Evolutionary conservation across 2,329 filamentous ascomycete genomes (phyloP), one percentile per base, ranked within the genome.

Genomic region (Epichloe elymi): DNA sequence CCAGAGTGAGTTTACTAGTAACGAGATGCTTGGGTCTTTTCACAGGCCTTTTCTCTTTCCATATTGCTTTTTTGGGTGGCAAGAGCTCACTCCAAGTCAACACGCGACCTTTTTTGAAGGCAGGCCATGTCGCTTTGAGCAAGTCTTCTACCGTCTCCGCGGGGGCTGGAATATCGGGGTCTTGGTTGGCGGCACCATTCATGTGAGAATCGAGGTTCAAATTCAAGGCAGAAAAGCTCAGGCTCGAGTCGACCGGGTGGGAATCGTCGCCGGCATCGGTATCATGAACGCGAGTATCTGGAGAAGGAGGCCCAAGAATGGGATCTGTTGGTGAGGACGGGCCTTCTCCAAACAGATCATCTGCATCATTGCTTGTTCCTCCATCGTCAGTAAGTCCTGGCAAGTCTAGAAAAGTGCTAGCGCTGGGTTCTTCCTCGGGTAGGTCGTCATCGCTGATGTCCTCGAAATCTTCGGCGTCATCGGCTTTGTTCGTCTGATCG

Each of bases 381-480:
- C 75, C 75, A 59, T 83, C 79, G 55, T 83, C 79, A 2, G 74
- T 78, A 30, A 80, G 61, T 11, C 71, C 74, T 0, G 76, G 76
- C n/a, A 74, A 63, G 51, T 79, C 74, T 45, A 69, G 63, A 14
- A 70, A 74, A 15, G 64, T 61, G 48, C 63, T 66, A 5, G 63
- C 66, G 11, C 65, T 67, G 30, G 66, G 67, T 51, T 82, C 88
- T 56, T 93, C 88, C 6, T 93, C 88, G 11, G 88, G 85, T 7
- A 95, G 75, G 56, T 96, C 90, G 63, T 94, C 89, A 64, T 97
- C 91, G 57, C 85, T 85, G 55, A 97, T 90, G 62, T 95, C 88
- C 63, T 87, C 88, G 60, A 76, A 98, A 63, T 98, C 93, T 55
- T 93, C 71, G 40, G 93, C 93, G 68, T 97, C 87, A 54, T 89